Percentiles rank a stretch among this genome's conserved stretches.
phyloP scores from a whole-genome alignment of 176 grass and related monocot genomes.

The Echinochloa phyllopogon region DNA sequence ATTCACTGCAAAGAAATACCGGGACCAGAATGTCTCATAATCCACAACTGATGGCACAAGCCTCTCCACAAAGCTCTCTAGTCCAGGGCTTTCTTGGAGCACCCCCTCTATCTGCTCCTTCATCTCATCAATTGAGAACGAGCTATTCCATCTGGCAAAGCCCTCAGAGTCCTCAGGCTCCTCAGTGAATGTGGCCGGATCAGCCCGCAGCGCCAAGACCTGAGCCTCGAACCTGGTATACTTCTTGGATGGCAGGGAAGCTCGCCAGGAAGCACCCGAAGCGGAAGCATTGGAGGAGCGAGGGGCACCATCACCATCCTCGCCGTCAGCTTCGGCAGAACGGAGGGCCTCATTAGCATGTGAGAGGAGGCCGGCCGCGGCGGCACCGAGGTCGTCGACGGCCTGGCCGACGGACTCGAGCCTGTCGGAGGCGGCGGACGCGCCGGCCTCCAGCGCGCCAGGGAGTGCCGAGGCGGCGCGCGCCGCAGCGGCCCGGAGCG shows the following conservation, averaged over 20 bases:
- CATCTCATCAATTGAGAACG: conserved; percentile 56
- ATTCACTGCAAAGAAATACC: conserved; percentile 82
- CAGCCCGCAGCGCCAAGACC: conserved; percentile 68
- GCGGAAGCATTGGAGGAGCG: conserved; percentile 37
- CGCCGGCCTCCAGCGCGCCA: conserved; percentile 59
- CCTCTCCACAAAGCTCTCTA: conserved; percentile 93
- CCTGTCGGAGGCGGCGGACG: conserved; percentile 64
- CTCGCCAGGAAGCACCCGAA: conserved; percentile 43
- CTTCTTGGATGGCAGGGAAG: conserved; percentile 58
- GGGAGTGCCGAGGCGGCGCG: conserved; percentile 47
- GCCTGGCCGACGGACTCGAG: conserved; percentile 80
- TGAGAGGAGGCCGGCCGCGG: conserved; percentile 58
- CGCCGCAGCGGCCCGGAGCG: conserved; percentile 55
- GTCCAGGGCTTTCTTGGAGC: conserved; percentile 70
- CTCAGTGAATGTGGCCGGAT: conserved; percentile 71
- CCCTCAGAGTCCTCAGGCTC: conserved; percentile 64
- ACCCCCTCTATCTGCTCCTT: conserved; percentile 70
- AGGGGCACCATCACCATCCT: conserved; percentile 35
- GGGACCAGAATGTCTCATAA: conserved; percentile 80
- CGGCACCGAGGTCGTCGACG: conserved; percentile 69
- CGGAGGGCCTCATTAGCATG: conserved; percentile 81
- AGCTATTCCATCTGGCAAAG: conserved; percentile 63
- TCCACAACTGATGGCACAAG: conserved; percentile 78
- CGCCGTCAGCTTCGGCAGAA: conserved; percentile 44
- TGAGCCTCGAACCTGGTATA: conserved; percentile 87